Base-by-base conservation (phyloP, 495 filamentous ascomycete species). In the Penicillium arizonense region DNA sequence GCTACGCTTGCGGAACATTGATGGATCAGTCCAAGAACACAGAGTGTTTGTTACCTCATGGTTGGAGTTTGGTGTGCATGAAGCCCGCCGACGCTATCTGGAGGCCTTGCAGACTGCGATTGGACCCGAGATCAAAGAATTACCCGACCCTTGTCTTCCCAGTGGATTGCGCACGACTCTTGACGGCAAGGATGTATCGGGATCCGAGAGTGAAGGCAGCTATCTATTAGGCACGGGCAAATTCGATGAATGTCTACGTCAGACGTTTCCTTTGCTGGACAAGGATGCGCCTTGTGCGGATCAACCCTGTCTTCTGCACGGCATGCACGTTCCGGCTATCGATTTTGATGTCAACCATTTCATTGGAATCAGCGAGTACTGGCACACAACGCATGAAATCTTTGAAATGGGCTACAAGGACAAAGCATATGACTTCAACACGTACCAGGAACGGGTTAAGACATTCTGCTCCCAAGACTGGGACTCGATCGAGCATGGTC, bases 261-360 rank as follows among this genome's bases (percentile, higher is more conserved):
- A 84, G 52, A 94, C 92, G 2, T 90, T 87, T 59, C 92, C 94
- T 3, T 72, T 99, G 5, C 79, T 99, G 12, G 90, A 92, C 50
- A 96, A 97, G 70, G 88, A 96, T 64, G 83, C 85, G 33, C 86
- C 89, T 2, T 99, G 94, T 64, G 66, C 79, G 3, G 89, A 97
- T 62, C 63, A 82, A 13, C 95, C 94, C 0, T 99, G 94, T 67
- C 73, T 99, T 33, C 74, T 99, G 18, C 86, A 94, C 53, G 89
- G 95, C 0, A 81, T 90, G 41, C 91, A 97, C 62, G 90, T 91
- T 3, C 94, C 94, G 1, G 91, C 93, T 1, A 97, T 99, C 48
- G 94, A 99, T 67, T 99, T 97, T 63, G 87, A 94, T 46, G 86
- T 99, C 35, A 99, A 99, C 55, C 94, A 97, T 64, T 99, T 99